Evolutionary conservation across 2,329 filamentous ascomycete species (phyloP), one percentile per base, ranked within the genome.

Genomic region (Fusarium sp.): DNA sequence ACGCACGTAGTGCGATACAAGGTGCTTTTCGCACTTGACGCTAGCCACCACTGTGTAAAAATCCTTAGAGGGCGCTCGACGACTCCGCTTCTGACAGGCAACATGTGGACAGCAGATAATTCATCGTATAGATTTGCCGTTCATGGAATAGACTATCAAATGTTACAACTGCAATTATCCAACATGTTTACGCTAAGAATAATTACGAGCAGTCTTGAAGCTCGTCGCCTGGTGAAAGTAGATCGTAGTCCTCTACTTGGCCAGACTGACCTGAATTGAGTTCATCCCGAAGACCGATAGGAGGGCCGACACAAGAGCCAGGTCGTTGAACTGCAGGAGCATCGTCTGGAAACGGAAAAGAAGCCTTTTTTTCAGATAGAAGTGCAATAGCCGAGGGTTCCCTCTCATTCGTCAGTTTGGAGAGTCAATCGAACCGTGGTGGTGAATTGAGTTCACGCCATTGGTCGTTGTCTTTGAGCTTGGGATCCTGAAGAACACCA

Each of bases 61-160:
- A 26, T 58, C 19, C 22, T 58, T 49, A 3, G 59, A 64, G 47
- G 52, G 60, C 59, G 59, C 42, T 43, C n/a, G 10, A n/a, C 13
- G 21, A 43, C 31, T 38, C 11, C 15, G 6, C 21, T 44, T 10
- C 14, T 36, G 34, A 15, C 34, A 36, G 6, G 17, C 14, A 17
- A 9, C 34, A 36, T 17, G 34, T 36, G 34, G 17, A 36, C 34
- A 36, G 34, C 34, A 36, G 34, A 36, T 15, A 36, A 17, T 36
- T 7, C 34, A 5, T 15, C 34, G 14, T n/a, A 8, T 17, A 17
- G 34, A 31, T 31, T 17, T 36, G 9, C 34, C 34, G 6, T 36
- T 15, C 34, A 15, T 17, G 14, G 34, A 10, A 17, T 15, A 36
- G 14, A 36, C 3, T 15, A 8, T 36, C 9, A 15, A 17, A 17